Conservation (phyloP, 225 moss, liverwort and hornwort genomes). For the Bryum argenteum region DNA sequence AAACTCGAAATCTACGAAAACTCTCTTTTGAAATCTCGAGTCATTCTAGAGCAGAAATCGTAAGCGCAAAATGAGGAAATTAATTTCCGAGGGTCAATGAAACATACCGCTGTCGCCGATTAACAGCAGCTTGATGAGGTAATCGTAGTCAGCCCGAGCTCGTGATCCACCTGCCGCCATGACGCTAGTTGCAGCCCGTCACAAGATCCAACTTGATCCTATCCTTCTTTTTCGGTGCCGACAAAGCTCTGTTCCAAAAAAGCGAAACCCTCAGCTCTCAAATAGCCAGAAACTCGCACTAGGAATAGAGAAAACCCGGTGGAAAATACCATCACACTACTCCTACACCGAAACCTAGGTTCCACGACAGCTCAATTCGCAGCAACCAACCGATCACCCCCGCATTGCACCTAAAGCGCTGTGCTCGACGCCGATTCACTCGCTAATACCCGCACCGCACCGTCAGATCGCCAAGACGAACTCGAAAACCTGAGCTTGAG, state of each 20-base stretch:
- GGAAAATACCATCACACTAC: background rate
- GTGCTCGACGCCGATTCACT: background rate
- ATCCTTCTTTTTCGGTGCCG: slow-evolving; percentile 26
- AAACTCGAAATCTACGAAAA: background rate
- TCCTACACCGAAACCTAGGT: slow-evolving; percentile 27
- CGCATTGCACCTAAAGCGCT: slow-evolving; percentile 4
- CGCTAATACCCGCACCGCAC: background rate
- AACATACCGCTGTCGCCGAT: slow-evolving; percentile 86
- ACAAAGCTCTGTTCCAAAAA: slow-evolving; percentile 11
- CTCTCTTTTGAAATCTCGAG: background rate
- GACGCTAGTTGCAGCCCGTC: slow-evolving; percentile 30
- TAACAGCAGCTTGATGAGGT: slow-evolving; percentile 86
- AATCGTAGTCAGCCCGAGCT: slow-evolving; percentile 88
- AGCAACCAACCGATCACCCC: slow-evolving; percentile 27
- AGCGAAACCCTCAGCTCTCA: slow-evolving; percentile 19
- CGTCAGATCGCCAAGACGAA: slow-evolving; percentile 28
- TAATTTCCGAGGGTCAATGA: slow-evolving; percentile 52
- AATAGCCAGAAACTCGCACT: slow-evolving; percentile 8
- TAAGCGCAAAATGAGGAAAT: slow-evolving; percentile 13
- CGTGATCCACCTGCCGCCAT: slow-evolving; percentile 93
- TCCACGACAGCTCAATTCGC: slow-evolving; percentile 29
- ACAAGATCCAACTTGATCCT: slow-evolving; percentile 35
- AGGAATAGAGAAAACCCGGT: background rate
- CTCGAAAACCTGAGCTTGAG: background rate
- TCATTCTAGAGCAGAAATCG: background rate